Conservation (phyloP, 2,329 filamentous ascomycete species). For the Podosphaera fusca region DNA sequence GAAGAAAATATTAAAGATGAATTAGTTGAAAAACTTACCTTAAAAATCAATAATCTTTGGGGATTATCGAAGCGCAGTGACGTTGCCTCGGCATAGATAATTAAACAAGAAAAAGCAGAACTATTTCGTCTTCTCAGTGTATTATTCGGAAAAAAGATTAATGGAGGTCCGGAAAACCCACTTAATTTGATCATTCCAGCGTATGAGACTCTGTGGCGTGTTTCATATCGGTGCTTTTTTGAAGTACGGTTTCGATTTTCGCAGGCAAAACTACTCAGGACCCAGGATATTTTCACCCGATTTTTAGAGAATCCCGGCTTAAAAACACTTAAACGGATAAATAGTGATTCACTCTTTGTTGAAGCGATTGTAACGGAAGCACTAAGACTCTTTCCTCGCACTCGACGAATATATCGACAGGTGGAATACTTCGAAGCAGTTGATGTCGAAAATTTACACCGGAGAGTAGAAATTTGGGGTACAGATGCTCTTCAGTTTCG, state of each 20-base stretch:
- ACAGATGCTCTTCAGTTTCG: conserved; percentile 2
- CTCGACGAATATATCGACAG: conserved; percentile 4
- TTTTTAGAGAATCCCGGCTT: background rate
- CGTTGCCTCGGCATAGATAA: background rate
- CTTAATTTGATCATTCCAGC: conserved; percentile 6
- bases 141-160: background rate
- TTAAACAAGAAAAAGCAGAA: background rate
- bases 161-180: conserved; percentile 3
- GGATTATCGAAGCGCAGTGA: conserved; percentile 2
- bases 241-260: conserved; percentile 4
- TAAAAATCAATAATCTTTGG: conserved; percentile 5
- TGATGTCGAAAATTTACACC: conserved; percentile 7
- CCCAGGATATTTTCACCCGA: background rate
- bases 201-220: conserved; percentile 5
- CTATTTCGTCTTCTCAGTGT: background rate
- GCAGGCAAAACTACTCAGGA: background rate
- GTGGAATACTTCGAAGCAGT: background rate
- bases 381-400: conserved; percentile 7
- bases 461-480: conserved; percentile 4
- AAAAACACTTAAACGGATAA: background rate
- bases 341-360: background rate
- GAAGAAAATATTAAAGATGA: background rate
- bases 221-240: conserved; percentile 4
- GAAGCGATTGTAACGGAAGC: conserved; percentile 4
- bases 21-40: conserved; percentile 2